Evolutionary conservation across 805 yeast genomes (phyloP).

Genomic region (fission yeast (Schizosaccharomyces pombe)): DNA sequence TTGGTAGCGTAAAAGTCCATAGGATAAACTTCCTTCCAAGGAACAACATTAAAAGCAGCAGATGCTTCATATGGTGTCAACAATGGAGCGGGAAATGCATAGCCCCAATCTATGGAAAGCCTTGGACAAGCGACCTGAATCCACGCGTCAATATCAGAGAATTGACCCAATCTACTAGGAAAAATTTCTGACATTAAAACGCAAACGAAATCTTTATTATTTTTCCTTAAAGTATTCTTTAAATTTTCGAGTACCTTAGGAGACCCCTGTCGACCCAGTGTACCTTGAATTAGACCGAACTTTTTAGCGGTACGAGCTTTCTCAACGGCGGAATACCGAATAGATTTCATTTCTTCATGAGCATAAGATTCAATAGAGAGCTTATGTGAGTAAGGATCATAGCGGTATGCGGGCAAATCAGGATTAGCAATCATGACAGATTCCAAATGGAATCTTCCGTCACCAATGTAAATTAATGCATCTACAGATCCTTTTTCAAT

Average conservation of each 20-base stretch:
- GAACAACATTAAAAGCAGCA: constrained; percentile 61
- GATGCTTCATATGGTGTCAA: constrained; percentile 90
- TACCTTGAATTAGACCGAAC: constrained; percentile 73
- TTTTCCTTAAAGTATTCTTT: constrained; percentile 27
- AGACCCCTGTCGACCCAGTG: constrained; percentile 87
- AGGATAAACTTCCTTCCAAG: constrained; percentile 52
- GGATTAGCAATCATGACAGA: constrained; percentile 96
- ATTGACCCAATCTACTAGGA: constrained; percentile 76
- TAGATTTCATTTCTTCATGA: constrained; percentile 53
- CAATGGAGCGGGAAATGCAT: constrained; percentile 78
- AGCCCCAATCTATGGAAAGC: constrained; percentile 93
- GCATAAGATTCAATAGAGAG: constrained; percentile 77
- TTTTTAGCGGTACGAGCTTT: constrained; percentile 29
- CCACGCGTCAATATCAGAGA: constrained; percentile 82
- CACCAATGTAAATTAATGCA: constrained; percentile 82
- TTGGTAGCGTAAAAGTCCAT: constrained; percentile 85
- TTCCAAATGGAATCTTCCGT: constrained; percentile 87
- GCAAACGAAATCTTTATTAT: constrained; percentile 49
- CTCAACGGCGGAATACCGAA: constrained; percentile 50
- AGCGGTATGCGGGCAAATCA: constrained; percentile 67
- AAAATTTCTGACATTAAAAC: constrained; percentile 79
- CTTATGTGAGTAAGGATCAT: constrained; percentile 83
- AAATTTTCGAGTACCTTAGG: constrained; percentile 47
- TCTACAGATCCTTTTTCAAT: constrained; percentile 22
- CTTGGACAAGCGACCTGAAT: constrained; percentile 96